A percentile compares a stretch with the other conserved stretches of the same genome.
phyloP scores from a whole-genome alignment of 1,284 basidiomycete genomes.

The Ustilago esculenta region DNA sequence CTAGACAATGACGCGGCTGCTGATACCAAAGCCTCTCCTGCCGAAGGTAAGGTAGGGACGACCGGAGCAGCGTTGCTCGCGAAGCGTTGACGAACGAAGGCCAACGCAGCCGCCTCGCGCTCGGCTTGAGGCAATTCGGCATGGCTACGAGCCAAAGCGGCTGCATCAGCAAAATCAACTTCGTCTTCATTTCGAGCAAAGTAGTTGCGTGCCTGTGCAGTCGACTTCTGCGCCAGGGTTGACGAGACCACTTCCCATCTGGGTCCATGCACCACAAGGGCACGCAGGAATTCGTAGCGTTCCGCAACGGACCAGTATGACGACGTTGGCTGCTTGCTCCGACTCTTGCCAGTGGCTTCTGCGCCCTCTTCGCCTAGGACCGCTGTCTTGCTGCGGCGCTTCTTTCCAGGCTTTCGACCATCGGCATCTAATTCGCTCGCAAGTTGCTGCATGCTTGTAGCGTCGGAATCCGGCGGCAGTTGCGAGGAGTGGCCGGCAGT shows the following conservation, averaged over 20 bases:
- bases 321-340: constrained; percentile 60
- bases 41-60: not conserved
- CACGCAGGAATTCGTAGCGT: constrained; percentile 72
- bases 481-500: no score
- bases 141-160: constrained; percentile 51
- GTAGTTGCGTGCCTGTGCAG: constrained; percentile 79
- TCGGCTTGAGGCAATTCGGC: constrained; percentile 42
- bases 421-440: constrained; percentile 9
- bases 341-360: constrained; percentile 22
- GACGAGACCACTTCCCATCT: constrained; percentile 80
- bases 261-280: constrained; percentile 77
- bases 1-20: not conserved
- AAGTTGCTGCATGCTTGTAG: not conserved
- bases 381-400: constrained; percentile 32
- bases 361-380: constrained; percentile 27
- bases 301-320: constrained; percentile 72
- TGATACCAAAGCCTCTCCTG: constrained; percentile 4
- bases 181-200: constrained; percentile 68
- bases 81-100: constrained; percentile 40
- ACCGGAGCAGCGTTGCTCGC: constrained; percentile 18
- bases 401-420: constrained; percentile 34
- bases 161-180: constrained; percentile 59
- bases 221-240: constrained; percentile 80
- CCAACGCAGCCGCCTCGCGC: constrained; percentile 37
- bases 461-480: no score